These are phyloP conservation scores for Pleurotus salmoneostramineus DNA, from an alignment of 768 basidiomycete species.

Conservation along the genomic window DNA sequence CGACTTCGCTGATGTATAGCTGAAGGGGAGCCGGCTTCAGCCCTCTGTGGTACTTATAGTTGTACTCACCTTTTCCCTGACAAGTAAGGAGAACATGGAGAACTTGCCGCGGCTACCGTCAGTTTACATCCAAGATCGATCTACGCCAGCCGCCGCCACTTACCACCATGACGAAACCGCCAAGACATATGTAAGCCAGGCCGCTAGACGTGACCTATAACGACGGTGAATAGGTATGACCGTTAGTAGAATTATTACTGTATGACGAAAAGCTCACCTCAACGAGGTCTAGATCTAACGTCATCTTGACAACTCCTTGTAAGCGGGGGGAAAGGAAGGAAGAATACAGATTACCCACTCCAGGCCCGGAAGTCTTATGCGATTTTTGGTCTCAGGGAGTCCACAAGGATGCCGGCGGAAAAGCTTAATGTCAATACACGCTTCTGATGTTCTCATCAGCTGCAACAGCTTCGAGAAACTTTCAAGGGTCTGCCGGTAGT, in stretches of 20 bases:
- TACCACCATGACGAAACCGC: constrained; percentile 46
- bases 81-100: constrained; percentile 76
- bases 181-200: constrained; percentile 60
- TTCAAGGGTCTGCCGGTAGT: no score
- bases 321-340: no score
- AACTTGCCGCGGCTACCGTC: constrained; percentile 43
- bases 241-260: not conserved
- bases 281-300: not conserved
- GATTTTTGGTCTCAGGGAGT: no score
- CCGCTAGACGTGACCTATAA: constrained; percentile 47
- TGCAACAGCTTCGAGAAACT: no score
- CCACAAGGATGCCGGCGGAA: no score
- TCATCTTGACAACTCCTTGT: no score
- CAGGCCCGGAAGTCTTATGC: no score
- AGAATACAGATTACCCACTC: no score
- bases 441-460: no score
- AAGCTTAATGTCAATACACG: no score
- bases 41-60: not conserved
- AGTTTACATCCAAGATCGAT: not conserved
- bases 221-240: not conserved
- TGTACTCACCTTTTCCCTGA: constrained; percentile 69
- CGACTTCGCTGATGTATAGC: constrained; percentile 91
- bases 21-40: constrained; percentile 19
- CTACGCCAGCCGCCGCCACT: constrained; percentile 3
- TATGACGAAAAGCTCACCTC: not conserved